Base-by-base conservation (phyloP, 2,329 filamentous ascomycete genomes). In the Fusarium lyarnte region DNA sequence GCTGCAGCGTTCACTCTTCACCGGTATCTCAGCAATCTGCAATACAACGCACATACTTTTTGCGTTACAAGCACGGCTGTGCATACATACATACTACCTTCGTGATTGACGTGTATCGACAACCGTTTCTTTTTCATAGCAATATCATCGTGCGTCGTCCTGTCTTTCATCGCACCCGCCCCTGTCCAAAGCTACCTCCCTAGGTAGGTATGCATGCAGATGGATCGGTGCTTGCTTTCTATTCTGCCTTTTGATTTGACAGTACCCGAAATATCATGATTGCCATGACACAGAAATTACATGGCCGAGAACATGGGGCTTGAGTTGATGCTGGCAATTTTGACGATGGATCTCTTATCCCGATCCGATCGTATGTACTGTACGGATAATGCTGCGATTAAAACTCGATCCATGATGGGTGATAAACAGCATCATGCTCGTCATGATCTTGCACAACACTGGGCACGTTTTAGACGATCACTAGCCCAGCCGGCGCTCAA, bases 1-100 rank as follows among this genome's bases (percentile, higher is more conserved):
- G 47, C 52, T 39, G 39, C 62, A 62, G 51, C 61, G 61, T 59
- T 47, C 29, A 31, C 25, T 66, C 46, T 62, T 68, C 25, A 68
- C 63, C 31, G 42, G 39, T 66, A 62, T 67, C 39, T 61, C 36
- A 23, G 31, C 19, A 35, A 43, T 39, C 58, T 70, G 66, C 65
- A 70, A 70, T 70, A 59, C 59, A 42, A 70, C 58, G n/a, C 58
- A 69, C 65, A 69, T 42, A 42, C 65, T 57, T 51, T 68, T 38
- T 38, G 25, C 55, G 19, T 19, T n/a, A 33, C 11, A 52, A 8
- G 10, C 25, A 42, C 38, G 27, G 31, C 42, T 35, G 54, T 11
- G 17, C 21, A 47, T 36, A 21, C 5, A 8, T 19, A n/a, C 21
- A n/a, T 21, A 39, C 39, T 41, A 41, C 27, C 27, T 29, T 9